These are phyloP conservation scores for Alternaria atra DNA, from an alignment of 2,329 filamentous ascomycete species.

Conservation along the genomic window DNA sequence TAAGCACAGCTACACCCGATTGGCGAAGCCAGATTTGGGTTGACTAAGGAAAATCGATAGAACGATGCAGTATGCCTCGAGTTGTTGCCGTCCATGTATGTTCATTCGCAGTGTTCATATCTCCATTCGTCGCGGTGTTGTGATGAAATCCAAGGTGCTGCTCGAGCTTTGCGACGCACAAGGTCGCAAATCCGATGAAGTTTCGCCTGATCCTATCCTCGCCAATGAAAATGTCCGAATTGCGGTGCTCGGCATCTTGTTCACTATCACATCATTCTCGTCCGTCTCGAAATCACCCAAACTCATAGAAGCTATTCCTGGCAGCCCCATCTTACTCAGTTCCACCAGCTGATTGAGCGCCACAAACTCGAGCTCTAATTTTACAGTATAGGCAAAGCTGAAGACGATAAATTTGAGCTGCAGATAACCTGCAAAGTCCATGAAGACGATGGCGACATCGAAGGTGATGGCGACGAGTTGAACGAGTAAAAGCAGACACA, in stretches of 20 bases:
- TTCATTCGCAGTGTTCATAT: not conserved
- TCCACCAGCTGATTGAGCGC: slow-evolving; percentile 53
- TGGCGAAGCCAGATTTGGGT: no score
- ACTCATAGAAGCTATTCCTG: not conserved
- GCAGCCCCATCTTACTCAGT: slow-evolving; percentile 4
- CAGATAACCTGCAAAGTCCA: slow-evolving; percentile 15
- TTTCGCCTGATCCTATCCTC: not conserved
- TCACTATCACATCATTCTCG: not conserved
- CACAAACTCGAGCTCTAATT: slow-evolving; percentile 61
- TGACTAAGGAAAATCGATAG: not conserved
- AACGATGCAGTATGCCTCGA: no score
- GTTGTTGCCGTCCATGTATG: no score
- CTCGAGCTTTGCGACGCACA: not conserved
- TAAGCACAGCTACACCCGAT: no score
- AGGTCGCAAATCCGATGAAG: not conserved
- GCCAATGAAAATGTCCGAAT: not conserved
- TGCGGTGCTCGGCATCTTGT: not conserved
- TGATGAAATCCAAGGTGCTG: not conserved
- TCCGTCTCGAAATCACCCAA: not conserved
- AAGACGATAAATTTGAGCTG: slow-evolving; percentile 34
- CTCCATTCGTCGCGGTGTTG: not conserved
- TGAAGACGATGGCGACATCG: slow-evolving; percentile 16
- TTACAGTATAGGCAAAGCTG: slow-evolving; percentile 51
- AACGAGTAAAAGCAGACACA: slow-evolving; percentile 17
- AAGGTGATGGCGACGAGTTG: slow-evolving; percentile 19